Percentiles rank a stretch among this genome's conserved stretches.
These are phyloP conservation scores for Cystofilobasidium macerans DNA, from an alignment of 768 basidiomycete genomes.

Conservation along the genomic window DNA sequence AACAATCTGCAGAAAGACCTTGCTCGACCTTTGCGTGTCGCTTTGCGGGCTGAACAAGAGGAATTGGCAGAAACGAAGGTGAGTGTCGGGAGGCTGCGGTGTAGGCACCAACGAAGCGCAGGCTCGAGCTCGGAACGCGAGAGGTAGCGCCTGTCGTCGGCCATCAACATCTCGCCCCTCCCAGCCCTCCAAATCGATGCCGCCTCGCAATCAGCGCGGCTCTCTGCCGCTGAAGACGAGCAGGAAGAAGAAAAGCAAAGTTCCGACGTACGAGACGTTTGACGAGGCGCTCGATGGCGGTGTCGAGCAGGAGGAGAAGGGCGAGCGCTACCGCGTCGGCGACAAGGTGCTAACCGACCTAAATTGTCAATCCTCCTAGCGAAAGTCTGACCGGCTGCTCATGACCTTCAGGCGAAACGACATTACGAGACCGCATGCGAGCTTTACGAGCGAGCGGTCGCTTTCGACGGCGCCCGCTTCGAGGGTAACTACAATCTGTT, in stretches of 20 bases:
- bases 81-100: too few species aligned
- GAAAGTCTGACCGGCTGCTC: not conserved
- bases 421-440: slow-evolving; percentile 36
- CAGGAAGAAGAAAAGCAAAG: slow-evolving; percentile 29
- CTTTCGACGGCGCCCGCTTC: slow-evolving; percentile 32
- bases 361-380: not conserved
- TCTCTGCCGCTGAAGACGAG: slow-evolving; percentile 1
- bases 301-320: slow-evolving; percentile 38
- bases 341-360: slow-evolving; percentile 32
- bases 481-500: slow-evolving; percentile 32
- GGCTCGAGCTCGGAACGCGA: too few species aligned
- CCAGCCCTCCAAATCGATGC: not conserved
- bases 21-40: too few species aligned
- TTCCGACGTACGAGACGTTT: slow-evolving; percentile 36
- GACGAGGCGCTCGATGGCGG: slow-evolving; percentile 38
- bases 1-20: too few species aligned
- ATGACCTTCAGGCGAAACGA: slow-evolving; percentile 31
- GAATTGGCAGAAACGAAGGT: too few species aligned
- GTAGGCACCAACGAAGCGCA: too few species aligned
- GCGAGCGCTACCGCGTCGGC: slow-evolving; percentile 36
- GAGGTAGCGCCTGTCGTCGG: too few species aligned
- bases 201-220: not conserved
- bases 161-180: too few species aligned
- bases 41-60: too few species aligned
- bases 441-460: slow-evolving; percentile 22